Conservation (phyloP, 352 stramenopile genomes). For the Achlya hypogyna region DNA sequence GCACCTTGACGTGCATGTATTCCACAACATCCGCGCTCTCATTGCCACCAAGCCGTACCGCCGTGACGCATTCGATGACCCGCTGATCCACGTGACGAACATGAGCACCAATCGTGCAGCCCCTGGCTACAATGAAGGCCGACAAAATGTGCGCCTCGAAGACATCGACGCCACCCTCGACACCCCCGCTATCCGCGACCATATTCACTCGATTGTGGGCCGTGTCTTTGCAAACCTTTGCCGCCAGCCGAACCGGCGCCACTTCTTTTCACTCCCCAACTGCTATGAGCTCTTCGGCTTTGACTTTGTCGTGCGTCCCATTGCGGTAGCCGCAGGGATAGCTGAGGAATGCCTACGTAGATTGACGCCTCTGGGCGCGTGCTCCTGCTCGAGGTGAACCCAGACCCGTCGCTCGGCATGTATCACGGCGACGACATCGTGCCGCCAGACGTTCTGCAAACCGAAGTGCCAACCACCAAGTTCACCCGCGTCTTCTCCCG, state of each 20-base stretch:
- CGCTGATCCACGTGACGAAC: constrained; percentile 27
- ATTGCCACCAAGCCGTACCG: constrained; percentile 16
- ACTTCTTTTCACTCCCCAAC: constrained; percentile 26
- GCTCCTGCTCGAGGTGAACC: constrained; percentile 25
- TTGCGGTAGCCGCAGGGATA: too few relatives aligned
- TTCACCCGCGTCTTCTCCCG: constrained; percentile 9
- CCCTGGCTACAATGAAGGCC: neutral
- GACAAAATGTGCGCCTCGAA: neutral
- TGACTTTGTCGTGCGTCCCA: constrained; percentile 24
- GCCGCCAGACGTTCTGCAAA: neutral
- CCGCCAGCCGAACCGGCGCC: constrained; percentile 13
- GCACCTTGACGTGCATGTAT: constrained; percentile 25
- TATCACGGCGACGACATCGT: constrained; percentile 7
- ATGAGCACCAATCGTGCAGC: constrained; percentile 21
- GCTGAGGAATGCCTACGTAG: too few relatives aligned
- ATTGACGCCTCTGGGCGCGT: constrained; percentile 6
- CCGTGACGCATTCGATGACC: neutral
- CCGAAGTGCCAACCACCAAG: neutral
- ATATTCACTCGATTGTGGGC: constrained; percentile 10
- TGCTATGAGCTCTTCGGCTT: constrained; percentile 27
- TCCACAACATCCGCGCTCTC: constrained; percentile 22
- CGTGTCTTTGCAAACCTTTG: constrained; percentile 7
- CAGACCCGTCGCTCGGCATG: constrained; percentile 26
- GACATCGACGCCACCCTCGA: neutral
- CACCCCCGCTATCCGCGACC: neutral